Conservation (phyloP, 2,329 filamentous ascomycete species). For the Xylariaceae sp. region DNA sequence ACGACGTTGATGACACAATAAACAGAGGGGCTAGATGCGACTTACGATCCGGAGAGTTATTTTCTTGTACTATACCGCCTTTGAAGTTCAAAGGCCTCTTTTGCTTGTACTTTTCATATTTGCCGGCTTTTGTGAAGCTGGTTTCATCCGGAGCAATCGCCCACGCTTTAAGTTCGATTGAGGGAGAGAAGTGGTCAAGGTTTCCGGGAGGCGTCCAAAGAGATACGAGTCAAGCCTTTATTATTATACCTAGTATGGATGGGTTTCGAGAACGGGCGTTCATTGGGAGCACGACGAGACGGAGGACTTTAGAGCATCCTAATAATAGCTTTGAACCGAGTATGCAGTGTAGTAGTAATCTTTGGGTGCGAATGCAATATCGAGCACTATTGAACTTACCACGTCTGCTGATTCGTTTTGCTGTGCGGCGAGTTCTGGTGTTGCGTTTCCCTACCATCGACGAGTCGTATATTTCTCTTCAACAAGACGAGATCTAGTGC, state of each 20-base stretch:
- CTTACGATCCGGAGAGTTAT: not conserved
- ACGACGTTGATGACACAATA: conserved; percentile 20
- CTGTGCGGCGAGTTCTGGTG: too few species aligned
- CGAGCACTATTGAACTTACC: too few species aligned
- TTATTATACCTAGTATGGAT: conserved; percentile 13
- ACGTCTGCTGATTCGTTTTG: too few species aligned
- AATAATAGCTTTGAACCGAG: conserved; percentile 4
- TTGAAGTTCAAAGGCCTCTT: conserved; percentile 11
- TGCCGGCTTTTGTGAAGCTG: conserved; percentile 9
- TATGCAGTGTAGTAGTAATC: not conserved
- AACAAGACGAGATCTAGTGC: too few species aligned
- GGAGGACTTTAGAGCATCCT: conserved; percentile 6
- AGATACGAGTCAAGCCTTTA: conserved; percentile 7
- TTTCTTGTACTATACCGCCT: conserved; percentile 21
- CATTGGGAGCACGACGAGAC: conserved; percentile 4
- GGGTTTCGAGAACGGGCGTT: conserved; percentile 10
- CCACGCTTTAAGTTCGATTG: conserved; percentile 7
- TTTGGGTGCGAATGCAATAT: conserved; percentile 2
- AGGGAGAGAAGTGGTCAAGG: conserved; percentile 3
- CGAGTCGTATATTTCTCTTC: too few species aligned
- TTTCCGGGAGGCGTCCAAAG: conserved; percentile 14
- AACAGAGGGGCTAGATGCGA: not conserved
- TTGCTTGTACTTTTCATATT: conserved; percentile 25
- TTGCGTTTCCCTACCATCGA: too few species aligned
- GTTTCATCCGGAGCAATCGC: conserved; percentile 14